phyloP scores from a whole-genome alignment of 1,284 basidiomycete genomes.

The Ganoderma boninense region DNA sequence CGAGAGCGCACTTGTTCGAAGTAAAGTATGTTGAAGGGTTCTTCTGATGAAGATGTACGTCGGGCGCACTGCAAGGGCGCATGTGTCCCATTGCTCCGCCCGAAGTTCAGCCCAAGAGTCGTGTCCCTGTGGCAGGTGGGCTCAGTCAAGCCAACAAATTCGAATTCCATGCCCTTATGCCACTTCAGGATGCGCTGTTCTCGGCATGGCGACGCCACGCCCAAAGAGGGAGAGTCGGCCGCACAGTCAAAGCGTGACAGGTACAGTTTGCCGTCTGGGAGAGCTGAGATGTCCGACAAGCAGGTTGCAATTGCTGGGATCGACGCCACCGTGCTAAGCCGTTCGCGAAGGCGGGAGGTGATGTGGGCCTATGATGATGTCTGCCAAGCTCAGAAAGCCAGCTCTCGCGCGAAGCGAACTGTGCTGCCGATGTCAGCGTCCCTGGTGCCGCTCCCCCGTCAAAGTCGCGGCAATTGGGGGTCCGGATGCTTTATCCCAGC shows the following conservation, averaged over 20 bases:
- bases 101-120: not conserved
- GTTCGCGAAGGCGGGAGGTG: not conserved
- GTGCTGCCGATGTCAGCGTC: not conserved
- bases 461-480: not conserved
- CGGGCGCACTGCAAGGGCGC: not conserved
- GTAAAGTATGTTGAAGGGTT: not conserved
- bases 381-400: not conserved
- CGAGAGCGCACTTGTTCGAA: not conserved
- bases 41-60: not conserved
- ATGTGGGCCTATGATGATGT: not conserved
- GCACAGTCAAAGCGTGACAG: not conserved
- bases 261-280: too few relatives aligned
- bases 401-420: not conserved
- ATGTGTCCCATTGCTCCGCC: slow-evolving; percentile 1
- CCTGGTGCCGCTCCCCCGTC: not conserved
- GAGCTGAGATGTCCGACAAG: not conserved
- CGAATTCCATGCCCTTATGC: not conserved
- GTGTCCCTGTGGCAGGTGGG: not conserved
- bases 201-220: slow-evolving; percentile 1
- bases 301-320: not conserved
- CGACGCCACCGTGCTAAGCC: slow-evolving; percentile 7
- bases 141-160: not conserved
- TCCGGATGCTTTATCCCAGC: not conserved
- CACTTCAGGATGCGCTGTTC: not conserved
- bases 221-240: not conserved